These are phyloP conservation scores for Phaeophleospora eucalypticola DNA, from an alignment of 2,329 filamentous ascomycete genomes.

Conservation along the genomic window DNA sequence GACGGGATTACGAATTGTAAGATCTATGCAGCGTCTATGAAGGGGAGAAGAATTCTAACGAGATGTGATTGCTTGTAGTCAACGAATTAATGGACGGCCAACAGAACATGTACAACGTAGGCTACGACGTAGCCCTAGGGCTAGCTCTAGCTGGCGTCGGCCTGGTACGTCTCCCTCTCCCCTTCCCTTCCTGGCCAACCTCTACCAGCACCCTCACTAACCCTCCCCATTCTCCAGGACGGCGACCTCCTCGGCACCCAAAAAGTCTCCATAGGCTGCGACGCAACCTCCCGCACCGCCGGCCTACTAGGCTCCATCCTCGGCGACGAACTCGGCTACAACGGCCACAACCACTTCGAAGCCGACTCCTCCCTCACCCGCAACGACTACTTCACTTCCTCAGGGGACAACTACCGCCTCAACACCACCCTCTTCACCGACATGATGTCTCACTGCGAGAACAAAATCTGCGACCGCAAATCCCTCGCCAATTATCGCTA, in stretches of 20 bases:
- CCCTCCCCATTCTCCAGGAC: no score
- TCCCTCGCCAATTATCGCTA: conserved; percentile 37
- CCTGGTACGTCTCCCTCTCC: conserved; percentile 18
- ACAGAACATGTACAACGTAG: conserved; percentile 44
- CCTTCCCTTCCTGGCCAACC: background rate
- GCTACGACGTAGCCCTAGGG: conserved; percentile 36
- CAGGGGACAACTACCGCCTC: conserved; percentile 36
- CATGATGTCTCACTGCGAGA: background rate
- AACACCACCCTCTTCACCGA: conserved; percentile 31
- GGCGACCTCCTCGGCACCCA: background rate
- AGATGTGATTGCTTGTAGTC: conserved; percentile 1
- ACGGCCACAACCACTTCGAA: conserved; percentile 38
- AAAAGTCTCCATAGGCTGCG: background rate
- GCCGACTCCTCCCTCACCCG: no score
- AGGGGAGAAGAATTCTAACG: conserved; percentile 11
- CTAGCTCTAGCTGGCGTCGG: conserved; percentile 30
- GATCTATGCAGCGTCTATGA: no score
- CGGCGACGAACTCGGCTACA: conserved; percentile 36
- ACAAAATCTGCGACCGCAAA: conserved; percentile 1
- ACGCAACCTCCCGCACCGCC: conserved; percentile 37
- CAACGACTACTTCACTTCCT: conserved; percentile 35
- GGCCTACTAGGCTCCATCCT: conserved; percentile 21
- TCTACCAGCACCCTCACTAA: background rate
- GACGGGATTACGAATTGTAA: conserved; percentile 3
- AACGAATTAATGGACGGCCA: conserved; percentile 40